Percentiles rank a stretch among this genome's conserved stretches.
Evolutionary conservation across 176 grass and related monocot genomes (phyloP).

Genomic region (Cenchrus purpureus): DNA sequence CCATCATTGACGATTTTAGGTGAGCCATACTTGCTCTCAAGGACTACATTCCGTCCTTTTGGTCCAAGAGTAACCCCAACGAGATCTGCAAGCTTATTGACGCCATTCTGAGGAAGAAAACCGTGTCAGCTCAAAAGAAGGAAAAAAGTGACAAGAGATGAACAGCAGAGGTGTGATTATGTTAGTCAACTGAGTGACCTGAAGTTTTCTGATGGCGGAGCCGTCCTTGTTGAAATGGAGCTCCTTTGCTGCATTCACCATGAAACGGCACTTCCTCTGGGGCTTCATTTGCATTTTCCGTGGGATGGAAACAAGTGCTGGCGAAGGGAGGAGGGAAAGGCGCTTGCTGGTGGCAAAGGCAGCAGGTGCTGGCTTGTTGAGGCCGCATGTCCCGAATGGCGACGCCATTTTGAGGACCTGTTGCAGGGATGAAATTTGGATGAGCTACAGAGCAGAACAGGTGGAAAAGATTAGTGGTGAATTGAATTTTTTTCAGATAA

Average conservation of each 20-base stretch:
- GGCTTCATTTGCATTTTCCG: background rate
- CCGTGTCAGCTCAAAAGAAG: background rate
- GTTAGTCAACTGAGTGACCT: slow-evolving; percentile 45
- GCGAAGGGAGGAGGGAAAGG: slow-evolving; percentile 2
- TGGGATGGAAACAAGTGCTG: slow-evolving; percentile 1
- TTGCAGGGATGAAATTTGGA: background rate
- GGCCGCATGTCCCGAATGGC: slow-evolving; percentile 13
- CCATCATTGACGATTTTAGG: slow-evolving; percentile 71
- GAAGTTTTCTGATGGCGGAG: slow-evolving; percentile 62
- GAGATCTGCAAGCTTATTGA: slow-evolving; percentile 77
- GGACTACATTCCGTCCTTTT: slow-evolving; percentile 65
- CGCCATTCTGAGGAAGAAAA: slow-evolving; percentile 48
- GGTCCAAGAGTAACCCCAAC: slow-evolving; percentile 80
- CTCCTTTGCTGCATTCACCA: slow-evolving; percentile 65
- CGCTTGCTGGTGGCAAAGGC: slow-evolving; percentile 13
- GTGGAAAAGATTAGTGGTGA: background rate
- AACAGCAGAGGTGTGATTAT: background rate
- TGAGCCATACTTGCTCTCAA: slow-evolving; percentile 76
- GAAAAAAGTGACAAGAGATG: background rate
- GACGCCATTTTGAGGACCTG: slow-evolving; percentile 26
- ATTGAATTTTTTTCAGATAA: too few relatives aligned
- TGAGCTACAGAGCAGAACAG: background rate
- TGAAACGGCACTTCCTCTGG: slow-evolving; percentile 35
- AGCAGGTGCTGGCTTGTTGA: slow-evolving; percentile 2
- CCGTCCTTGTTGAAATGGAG: slow-evolving; percentile 82